A percentile compares a stretch with the other conserved stretches of the same genome.
phyloP scores from a whole-genome alignment of 2,329 filamentous ascomycete genomes.

The Cercospora citrullina region DNA sequence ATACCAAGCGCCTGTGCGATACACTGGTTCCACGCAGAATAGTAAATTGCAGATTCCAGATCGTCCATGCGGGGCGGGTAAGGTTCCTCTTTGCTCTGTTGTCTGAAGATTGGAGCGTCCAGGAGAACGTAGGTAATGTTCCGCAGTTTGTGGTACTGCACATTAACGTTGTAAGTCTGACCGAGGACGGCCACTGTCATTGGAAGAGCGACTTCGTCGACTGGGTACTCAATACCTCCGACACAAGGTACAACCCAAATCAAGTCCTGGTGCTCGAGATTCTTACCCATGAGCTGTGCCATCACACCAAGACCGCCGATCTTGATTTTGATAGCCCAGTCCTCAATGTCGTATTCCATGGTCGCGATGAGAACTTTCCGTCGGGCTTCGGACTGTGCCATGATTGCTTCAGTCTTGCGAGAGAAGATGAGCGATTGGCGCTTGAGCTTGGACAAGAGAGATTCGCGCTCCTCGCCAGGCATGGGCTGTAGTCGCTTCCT shows the following conservation, averaged over 20 bases:
- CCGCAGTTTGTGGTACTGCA: constrained; percentile 61
- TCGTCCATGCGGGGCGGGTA: constrained; percentile 69
- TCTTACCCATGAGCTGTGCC: constrained; percentile 66
- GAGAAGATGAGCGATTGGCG: constrained; percentile 12
- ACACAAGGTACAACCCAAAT: constrained; percentile 57
- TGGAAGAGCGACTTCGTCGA: constrained; percentile 57
- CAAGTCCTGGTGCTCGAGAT: constrained; percentile 61
- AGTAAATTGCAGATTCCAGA: constrained; percentile 64
- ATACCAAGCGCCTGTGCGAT: constrained; percentile 59
- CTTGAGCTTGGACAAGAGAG: constrained; percentile 11
- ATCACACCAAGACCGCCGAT: constrained; percentile 69
- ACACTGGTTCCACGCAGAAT: constrained; percentile 68
- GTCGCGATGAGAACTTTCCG: constrained; percentile 64
- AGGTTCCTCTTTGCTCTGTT: constrained; percentile 61
- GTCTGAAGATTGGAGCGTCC: constrained; percentile 64
- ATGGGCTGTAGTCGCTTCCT: constrained; percentile 12
- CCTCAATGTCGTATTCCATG: constrained; percentile 70
- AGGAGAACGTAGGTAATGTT: constrained; percentile 68
- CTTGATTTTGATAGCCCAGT: constrained; percentile 69
- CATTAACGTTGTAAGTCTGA: constrained; percentile 58
- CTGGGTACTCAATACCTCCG: constrained; percentile 62
- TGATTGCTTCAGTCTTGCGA: constrained; percentile 11
- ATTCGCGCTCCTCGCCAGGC: constrained; percentile 2
- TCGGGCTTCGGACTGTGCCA: constrained; percentile 14
- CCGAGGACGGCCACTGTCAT: constrained; percentile 63